A percentile compares a stretch with the other conserved stretches of the same genome.
Conservation (phyloP, 306 rosid species). For the Cyamopsis tetragonoloba region DNA sequence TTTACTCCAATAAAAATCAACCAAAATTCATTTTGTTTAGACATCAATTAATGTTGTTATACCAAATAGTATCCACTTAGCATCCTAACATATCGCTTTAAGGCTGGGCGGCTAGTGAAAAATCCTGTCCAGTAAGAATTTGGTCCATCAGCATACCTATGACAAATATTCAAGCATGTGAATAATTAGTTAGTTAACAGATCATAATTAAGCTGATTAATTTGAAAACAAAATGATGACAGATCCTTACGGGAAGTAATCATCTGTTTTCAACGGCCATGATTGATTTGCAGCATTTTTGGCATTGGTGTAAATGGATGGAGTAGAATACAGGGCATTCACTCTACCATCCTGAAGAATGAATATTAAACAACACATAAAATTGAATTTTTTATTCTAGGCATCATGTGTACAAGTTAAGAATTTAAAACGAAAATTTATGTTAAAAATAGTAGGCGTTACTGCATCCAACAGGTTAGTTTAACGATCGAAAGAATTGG, state of each 20-base stretch:
- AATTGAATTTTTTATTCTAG: too few species aligned
- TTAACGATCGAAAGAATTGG: too few species aligned
- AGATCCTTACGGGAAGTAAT: slow-evolving; percentile 80
- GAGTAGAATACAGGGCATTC: slow-evolving; percentile 91
- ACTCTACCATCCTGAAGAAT: slow-evolving; percentile 84
- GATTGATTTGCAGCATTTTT: slow-evolving; percentile 71
- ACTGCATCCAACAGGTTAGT: too few species aligned
- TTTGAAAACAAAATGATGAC: not conserved
- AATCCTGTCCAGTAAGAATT: slow-evolving; percentile 88
- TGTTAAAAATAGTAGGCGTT: too few species aligned
- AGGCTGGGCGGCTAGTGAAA: slow-evolving; percentile 70
- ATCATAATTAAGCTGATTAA: not conserved
- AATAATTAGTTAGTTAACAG: not conserved
- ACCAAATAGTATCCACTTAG: slow-evolving; percentile 90
- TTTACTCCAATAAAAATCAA: too few species aligned
- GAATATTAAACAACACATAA: slow-evolving; percentile 35
- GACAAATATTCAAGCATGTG: slow-evolving; percentile 17
- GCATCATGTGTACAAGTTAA: too few species aligned
- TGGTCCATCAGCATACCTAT: slow-evolving; percentile 70
- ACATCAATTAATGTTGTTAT: slow-evolving; percentile 23
- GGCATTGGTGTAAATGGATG: slow-evolving; percentile 75
- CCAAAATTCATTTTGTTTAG: not conserved
- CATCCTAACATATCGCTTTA: slow-evolving; percentile 69
- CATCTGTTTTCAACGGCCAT: slow-evolving; percentile 88
- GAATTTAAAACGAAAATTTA: too few species aligned